These are phyloP conservation scores for Bruguiera parviflora DNA, from an alignment of 345 rosid genomes.

Conservation along the genomic window DNA sequence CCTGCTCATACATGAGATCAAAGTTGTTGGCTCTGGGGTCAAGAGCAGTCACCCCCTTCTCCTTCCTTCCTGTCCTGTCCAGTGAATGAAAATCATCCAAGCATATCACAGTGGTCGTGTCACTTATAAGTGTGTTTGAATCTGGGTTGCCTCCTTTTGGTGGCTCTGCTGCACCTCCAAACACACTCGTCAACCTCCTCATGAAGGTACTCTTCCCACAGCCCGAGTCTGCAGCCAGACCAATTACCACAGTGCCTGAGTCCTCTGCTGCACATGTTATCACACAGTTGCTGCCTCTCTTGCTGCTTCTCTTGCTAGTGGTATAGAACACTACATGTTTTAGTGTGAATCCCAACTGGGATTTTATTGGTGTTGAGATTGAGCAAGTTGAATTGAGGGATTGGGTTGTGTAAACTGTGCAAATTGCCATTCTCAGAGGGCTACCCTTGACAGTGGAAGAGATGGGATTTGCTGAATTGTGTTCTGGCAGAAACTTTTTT, in stretches of 20 bases:
- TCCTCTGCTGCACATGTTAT: conserved; percentile 61
- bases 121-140: conserved; percentile 90
- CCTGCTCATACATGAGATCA: conserved; percentile 96
- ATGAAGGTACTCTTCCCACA: conserved; percentile 95
- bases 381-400: conserved; percentile 66
- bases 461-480: too few relatives aligned
- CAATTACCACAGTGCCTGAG: conserved; percentile 72
- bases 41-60: conserved; percentile 87
- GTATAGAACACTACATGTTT: conserved; percentile 50
- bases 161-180: conserved; percentile 93
- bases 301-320: conserved; percentile 25
- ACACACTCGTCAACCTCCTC: conserved; percentile 83
- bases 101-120: conserved; percentile 87
- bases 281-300: conserved; percentile 20
- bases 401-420: conserved; percentile 66
- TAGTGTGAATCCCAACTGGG: conserved; percentile 44
- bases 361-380: conserved; percentile 46
- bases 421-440: conserved; percentile 54
- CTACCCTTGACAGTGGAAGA: background rate
- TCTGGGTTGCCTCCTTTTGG: conserved; percentile 96
- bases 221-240: conserved; percentile 92
- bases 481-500: background rate
- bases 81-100: conserved; percentile 91
- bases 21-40: conserved; percentile 90
- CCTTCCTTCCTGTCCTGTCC: conserved; percentile 82